These are phyloP conservation scores for Colletotrichum echinochloae DNA, from an alignment of 2,329 filamentous ascomycete species.

Conservation along the genomic window DNA sequence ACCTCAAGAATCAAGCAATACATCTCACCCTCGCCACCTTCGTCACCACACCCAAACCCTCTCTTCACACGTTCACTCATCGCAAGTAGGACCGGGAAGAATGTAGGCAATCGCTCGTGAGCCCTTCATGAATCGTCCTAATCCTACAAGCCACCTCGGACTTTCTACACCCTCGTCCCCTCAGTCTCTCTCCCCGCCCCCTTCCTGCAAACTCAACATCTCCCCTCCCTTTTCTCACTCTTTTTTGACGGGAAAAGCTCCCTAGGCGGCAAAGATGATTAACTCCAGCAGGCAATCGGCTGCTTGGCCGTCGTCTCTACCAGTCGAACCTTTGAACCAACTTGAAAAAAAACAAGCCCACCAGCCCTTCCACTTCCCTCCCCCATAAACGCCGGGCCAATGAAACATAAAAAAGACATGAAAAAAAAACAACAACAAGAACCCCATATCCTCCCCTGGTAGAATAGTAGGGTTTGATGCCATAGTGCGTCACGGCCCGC, in stretches of 20 bases:
- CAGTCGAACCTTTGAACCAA: not conserved
- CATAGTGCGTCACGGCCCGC: not conserved
- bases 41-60: no score
- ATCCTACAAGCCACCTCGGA: not conserved
- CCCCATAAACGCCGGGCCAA: slow-evolving; percentile 38
- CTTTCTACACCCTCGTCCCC: no score
- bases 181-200: not conserved
- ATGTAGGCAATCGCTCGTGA: not conserved
- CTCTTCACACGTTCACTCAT: no score
- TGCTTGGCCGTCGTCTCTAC: slow-evolving; percentile 3
- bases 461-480: not conserved
- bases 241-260: not conserved
- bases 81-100: no score
- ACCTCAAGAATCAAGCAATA: no score
- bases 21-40: no score
- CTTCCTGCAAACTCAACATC: no score
- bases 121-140: not conserved
- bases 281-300: not conserved
- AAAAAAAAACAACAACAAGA: not conserved
- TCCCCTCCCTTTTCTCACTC: not conserved
- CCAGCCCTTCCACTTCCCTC: not conserved
- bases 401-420: not conserved
- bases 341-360: not conserved
- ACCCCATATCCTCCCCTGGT: not conserved
- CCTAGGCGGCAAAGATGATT: not conserved